A percentile compares a stretch with the other conserved stretches of the same genome.
Conservation (phyloP, 2,329 filamentous ascomycete species). For the Xylariaceae sp. region DNA sequence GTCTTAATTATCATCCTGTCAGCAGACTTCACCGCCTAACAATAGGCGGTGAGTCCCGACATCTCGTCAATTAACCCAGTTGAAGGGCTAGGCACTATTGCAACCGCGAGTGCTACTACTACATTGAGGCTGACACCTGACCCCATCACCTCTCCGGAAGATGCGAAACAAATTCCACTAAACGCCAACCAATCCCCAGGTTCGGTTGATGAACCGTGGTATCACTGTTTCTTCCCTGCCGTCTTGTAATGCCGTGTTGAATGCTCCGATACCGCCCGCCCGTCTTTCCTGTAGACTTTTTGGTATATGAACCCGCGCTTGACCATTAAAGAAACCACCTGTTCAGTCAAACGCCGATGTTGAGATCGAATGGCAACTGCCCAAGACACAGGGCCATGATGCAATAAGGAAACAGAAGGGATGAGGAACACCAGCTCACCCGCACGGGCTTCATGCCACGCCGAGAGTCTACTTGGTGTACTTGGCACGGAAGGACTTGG, state of each 20-base stretch:
- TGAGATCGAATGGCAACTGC: constrained; percentile 45
- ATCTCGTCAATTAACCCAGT: constrained; percentile 17
- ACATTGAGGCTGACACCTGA: constrained; percentile 18
- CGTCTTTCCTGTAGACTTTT: constrained; percentile 25
- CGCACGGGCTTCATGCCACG: constrained; percentile 7
- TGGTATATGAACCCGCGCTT: constrained; percentile 23
- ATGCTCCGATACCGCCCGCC: constrained; percentile 24
- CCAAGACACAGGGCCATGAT: constrained; percentile 21
- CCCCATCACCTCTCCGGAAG: constrained; percentile 15
- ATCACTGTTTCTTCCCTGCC: constrained; percentile 24
- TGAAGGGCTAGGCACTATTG: constrained; percentile 17
- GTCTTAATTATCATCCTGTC: too few relatives aligned
- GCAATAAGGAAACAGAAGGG: constrained; percentile 22
- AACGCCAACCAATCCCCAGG: constrained; percentile 26
- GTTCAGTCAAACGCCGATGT: constrained; percentile 55
- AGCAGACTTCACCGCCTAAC: too few relatives aligned
- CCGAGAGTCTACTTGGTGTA: constrained; percentile 54
- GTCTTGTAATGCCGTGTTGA: constrained; percentile 29
- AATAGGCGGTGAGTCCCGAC: too few relatives aligned
- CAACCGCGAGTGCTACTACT: constrained; percentile 18
- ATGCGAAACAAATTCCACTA: constrained; percentile 21
- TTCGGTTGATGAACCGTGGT: constrained; percentile 29
- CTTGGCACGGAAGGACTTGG: constrained; percentile 93
- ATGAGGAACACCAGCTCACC: constrained; percentile 20
- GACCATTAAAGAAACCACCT: constrained; percentile 20